Base-by-base conservation (phyloP, 148 eudicot species). In the Rhododendron vialii region DNA sequence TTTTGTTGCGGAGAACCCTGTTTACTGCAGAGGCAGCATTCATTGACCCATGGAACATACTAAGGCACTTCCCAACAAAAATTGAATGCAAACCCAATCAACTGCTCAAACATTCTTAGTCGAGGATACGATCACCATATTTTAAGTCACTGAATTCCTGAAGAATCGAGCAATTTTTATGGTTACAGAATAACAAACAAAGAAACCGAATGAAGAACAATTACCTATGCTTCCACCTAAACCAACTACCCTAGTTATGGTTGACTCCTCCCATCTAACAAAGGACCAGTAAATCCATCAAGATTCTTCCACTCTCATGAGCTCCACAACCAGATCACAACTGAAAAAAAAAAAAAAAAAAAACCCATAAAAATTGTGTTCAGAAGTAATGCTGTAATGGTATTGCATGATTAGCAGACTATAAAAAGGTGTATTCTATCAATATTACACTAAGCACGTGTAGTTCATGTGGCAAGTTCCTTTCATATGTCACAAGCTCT, bases 31-130 rank as follows among this genome's bases (percentile, higher is more conserved):
- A 81, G 24, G 84, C 45, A 51, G 84, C 84, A 71, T 80, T 86
- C 38, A 71, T 79, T 71, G 76, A 38, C 84, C 87, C 87, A 86
- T 86, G 87, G 13, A 67, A 47, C 80, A 61, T 65, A n/a, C 71
- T 2, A 71, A 71, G 38, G 76, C 38, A 30, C 41, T 71, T 67
- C 76, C 41, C 7, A 71, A 14, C 18, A 71, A 5, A 71, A 71
- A 30, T 71, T 33, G 76, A 71, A 71, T 71, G 41, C 38, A 71
- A 33, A 30, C 36, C 75, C 75, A 28, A 13, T 69, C 38, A 69
- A 67, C 74, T 4, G 10, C 74, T 67, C 74, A 12, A 67, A 67
- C 74, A 67, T 69, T 28, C 35, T 11, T 26, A 9, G 74, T 26
- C 14, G 17, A 26, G 35, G 14, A 67, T 67, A 67, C 28, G 17